These are phyloP conservation scores for Furcasterigmium furcatum DNA, from an alignment of 2,329 filamentous ascomycete species.

Conservation along the genomic window DNA sequence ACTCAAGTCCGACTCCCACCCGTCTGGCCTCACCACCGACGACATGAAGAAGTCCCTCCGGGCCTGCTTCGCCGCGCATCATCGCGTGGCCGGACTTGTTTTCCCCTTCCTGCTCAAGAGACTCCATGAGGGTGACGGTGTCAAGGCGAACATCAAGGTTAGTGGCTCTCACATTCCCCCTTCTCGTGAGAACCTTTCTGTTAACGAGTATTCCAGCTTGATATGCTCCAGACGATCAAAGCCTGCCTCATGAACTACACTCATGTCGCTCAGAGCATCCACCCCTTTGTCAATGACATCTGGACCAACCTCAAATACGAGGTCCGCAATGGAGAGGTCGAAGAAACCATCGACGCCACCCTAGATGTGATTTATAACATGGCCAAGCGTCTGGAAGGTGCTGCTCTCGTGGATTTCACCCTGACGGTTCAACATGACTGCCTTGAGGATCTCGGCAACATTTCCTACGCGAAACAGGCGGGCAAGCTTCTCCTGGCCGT, in stretches of 20 bases:
- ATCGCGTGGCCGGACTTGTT: conserved; percentile 39
- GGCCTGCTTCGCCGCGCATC: conserved; percentile 49
- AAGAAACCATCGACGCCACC: conserved; percentile 54
- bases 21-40: conserved; percentile 50
- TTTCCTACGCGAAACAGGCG: conserved; percentile 48
- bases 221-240: conserved; percentile 53
- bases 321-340: conserved; percentile 57
- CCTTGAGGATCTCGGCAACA: conserved; percentile 48
- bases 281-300: conserved; percentile 46
- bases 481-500: conserved; percentile 51
- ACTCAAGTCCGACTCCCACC: conserved; percentile 45
- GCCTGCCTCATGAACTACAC: conserved; percentile 49
- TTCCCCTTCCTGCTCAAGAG: conserved; percentile 55
- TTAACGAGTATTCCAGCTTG: conserved; percentile 30
- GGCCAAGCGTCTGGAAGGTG: conserved; percentile 39
- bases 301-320: conserved; percentile 63
- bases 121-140: conserved; percentile 55
- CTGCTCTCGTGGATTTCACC: conserved; percentile 42
- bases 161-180: conserved; percentile 2
- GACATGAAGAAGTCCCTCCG: conserved; percentile 52
- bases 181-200: neutral
- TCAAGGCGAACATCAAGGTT: conserved; percentile 57
- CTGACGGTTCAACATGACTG: conserved; percentile 49
- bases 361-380: conserved; percentile 51
- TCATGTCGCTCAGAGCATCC: conserved; percentile 40